A percentile compares a stretch with the other conserved stretches of the same genome.
Conservation (phyloP, 192 early-diverging fungal species). For the Umbelopsis ramanniana region DNA sequence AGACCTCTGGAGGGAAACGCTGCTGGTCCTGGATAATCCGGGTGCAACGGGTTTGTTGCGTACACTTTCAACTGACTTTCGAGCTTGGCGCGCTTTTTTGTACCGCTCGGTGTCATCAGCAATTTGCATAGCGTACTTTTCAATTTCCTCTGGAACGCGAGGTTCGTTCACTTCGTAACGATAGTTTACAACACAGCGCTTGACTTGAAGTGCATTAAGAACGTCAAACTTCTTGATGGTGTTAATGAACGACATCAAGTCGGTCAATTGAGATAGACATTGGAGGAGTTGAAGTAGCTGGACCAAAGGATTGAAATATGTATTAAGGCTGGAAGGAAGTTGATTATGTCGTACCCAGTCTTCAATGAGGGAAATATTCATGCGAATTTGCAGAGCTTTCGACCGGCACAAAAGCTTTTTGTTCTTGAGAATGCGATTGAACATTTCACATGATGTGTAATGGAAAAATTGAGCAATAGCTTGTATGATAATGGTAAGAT, state of each 20-base stretch:
- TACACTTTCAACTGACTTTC: slow-evolving; percentile 48
- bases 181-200: slow-evolving; percentile 75
- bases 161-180: slow-evolving; percentile 89
- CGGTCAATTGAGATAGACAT: slow-evolving; percentile 73
- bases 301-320: slow-evolving; percentile 71
- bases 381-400: slow-evolving; percentile 82
- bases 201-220: slow-evolving; percentile 76
- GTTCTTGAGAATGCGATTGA: slow-evolving; percentile 85
- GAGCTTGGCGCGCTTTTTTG: slow-evolving; percentile 27
- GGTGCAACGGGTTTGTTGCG: slow-evolving; percentile 18
- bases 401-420: slow-evolving; percentile 76
- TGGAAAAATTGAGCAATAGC: slow-evolving; percentile 78
- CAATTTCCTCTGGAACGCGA: slow-evolving; percentile 70
- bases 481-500: slow-evolving; percentile 74
- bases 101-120: slow-evolving; percentile 63
- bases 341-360: slow-evolving; percentile 82
- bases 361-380: slow-evolving; percentile 80
- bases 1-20: slow-evolving; percentile 9
- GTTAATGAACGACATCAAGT: slow-evolving; percentile 76
- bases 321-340: slow-evolving; percentile 38
- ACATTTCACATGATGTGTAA: slow-evolving; percentile 75
- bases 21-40: slow-evolving; percentile 1
- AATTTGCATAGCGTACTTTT: slow-evolving; percentile 73
- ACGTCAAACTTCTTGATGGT: slow-evolving; percentile 67
- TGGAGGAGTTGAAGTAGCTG: slow-evolving; percentile 85